Conservation (phyloP, 2,329 filamentous ascomycete genomes). For the Hypoxylon sp. region DNA sequence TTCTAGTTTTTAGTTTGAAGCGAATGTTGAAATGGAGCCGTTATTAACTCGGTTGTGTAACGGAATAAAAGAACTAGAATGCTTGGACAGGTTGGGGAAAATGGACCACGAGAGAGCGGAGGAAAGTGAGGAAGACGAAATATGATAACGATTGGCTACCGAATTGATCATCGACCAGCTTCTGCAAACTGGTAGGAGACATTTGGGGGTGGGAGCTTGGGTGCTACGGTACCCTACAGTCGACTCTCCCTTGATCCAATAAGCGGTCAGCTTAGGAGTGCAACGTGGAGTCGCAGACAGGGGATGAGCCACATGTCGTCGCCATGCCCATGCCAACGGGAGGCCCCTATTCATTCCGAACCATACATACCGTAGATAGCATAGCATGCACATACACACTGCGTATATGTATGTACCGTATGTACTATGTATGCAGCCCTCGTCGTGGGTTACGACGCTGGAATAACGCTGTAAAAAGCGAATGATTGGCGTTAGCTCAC, state of each 20-base stretch:
- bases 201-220: slow-evolving; percentile 30
- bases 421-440: slow-evolving; percentile 29
- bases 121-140: slow-evolving; percentile 23
- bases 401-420: slow-evolving; percentile 15
- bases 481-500: slow-evolving; percentile 27
- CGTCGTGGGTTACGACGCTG: slow-evolving; percentile 25
- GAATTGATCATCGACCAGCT: slow-evolving; percentile 38
- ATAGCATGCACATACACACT: slow-evolving; percentile 13
- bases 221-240: slow-evolving; percentile 35
- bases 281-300: slow-evolving; percentile 43
- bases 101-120: slow-evolving; percentile 33
- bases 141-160: slow-evolving; percentile 46
- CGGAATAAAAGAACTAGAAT: slow-evolving; percentile 28
- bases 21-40: slow-evolving; percentile 21
- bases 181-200: slow-evolving; percentile 28
- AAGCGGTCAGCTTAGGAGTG: slow-evolving; percentile 29
- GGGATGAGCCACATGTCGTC: slow-evolving; percentile 42
- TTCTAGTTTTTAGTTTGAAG: slow-evolving; percentile 7
- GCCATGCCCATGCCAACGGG: slow-evolving; percentile 32
- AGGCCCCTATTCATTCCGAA: slow-evolving; percentile 32
- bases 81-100: slow-evolving; percentile 33
- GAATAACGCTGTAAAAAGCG: slow-evolving; percentile 24
- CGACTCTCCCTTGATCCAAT: slow-evolving; percentile 36
- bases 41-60: slow-evolving; percentile 17
- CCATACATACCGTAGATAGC: too few relatives aligned